Percentiles rank a stretch among this genome's conserved stretches.
These are phyloP conservation scores for Aspergillus hiratsukae DNA, from an alignment of 2,329 filamentous ascomycete species.

Conservation along the genomic window DNA sequence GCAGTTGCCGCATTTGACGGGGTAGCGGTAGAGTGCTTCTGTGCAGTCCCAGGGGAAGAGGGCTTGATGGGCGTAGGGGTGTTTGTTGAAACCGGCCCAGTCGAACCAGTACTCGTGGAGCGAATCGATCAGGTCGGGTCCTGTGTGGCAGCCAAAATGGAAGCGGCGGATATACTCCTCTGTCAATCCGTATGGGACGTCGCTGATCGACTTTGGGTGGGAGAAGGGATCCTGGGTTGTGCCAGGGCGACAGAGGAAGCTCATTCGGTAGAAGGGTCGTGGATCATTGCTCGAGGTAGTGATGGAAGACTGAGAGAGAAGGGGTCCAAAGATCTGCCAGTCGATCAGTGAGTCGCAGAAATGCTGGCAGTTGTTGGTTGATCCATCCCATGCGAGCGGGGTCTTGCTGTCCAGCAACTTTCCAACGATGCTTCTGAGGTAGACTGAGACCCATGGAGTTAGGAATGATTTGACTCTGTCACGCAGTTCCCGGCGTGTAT, in stretches of 20 bases:
- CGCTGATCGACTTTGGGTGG: constrained; percentile 28
- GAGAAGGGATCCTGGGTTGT: constrained; percentile 10
- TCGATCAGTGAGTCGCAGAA: constrained; percentile 38
- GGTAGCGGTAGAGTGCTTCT: constrained; percentile 39
- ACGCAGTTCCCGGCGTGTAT: background rate
- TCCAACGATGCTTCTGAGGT: constrained; percentile 28
- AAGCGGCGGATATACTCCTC: constrained; percentile 43
- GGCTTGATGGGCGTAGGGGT: constrained; percentile 37
- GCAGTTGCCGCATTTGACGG: constrained; percentile 35
- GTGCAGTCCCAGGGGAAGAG: constrained; percentile 48
- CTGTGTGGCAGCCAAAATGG: constrained; percentile 35
- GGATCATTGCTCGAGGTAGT: background rate
- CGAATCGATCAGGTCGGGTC: constrained; percentile 43
- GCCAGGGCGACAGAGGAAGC: constrained; percentile 34
- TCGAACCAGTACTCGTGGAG: constrained; percentile 46
- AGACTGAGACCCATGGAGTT: constrained; percentile 19
- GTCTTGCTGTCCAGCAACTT: constrained; percentile 24
- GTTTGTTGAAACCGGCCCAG: constrained; percentile 40
- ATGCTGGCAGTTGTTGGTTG: constrained; percentile 34
- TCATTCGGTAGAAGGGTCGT: constrained; percentile 34
- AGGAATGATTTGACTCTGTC: constrained; percentile 23
- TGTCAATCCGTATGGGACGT: constrained; percentile 38
- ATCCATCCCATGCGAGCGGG: constrained; percentile 28
- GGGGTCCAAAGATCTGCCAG: constrained; percentile 26
- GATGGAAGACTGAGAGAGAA: constrained; percentile 12